These are phyloP conservation scores for Boletus speciosus DNA, from an alignment of 768 basidiomycete genomes.

Conservation along the genomic window DNA sequence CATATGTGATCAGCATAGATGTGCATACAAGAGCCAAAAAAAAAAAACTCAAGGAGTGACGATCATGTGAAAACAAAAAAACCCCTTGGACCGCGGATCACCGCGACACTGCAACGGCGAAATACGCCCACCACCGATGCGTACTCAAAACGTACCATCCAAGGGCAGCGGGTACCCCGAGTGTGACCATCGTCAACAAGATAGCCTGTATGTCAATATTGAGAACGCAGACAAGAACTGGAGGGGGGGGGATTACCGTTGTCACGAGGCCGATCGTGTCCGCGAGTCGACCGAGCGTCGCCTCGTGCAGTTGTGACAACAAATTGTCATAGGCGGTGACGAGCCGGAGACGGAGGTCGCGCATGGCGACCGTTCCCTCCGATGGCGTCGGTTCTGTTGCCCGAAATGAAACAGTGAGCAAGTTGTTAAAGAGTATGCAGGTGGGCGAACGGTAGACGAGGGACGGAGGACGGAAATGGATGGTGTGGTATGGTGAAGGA, in stretches of 20 bases:
- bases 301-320: constrained; percentile 14
- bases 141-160: constrained; percentile 16
- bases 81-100: neutral
- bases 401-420: neutral
- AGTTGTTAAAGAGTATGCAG: too few relatives aligned
- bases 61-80: neutral
- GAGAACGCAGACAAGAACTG: too few relatives aligned
- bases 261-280: constrained; percentile 19
- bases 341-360: constrained; percentile 20
- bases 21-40: neutral
- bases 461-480: neutral
- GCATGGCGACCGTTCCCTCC: constrained; percentile 17
- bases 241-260: constrained; percentile 2
- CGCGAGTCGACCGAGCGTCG: constrained; percentile 24
- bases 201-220: constrained; percentile 7
- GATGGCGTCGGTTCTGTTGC: constrained; percentile 29
- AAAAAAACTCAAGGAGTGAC: neutral
- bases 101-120: neutral
- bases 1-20: constrained; percentile 1
- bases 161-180: constrained; percentile 18
- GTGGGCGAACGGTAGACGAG: too few relatives aligned
- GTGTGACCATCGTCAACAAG: constrained; percentile 14
- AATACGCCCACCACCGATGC: constrained; percentile 13
- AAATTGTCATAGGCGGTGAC: constrained; percentile 22
- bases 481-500: neutral